phyloP scores from a whole-genome alignment of 495 filamentous ascomycete species.

The Letharia lupina region DNA sequence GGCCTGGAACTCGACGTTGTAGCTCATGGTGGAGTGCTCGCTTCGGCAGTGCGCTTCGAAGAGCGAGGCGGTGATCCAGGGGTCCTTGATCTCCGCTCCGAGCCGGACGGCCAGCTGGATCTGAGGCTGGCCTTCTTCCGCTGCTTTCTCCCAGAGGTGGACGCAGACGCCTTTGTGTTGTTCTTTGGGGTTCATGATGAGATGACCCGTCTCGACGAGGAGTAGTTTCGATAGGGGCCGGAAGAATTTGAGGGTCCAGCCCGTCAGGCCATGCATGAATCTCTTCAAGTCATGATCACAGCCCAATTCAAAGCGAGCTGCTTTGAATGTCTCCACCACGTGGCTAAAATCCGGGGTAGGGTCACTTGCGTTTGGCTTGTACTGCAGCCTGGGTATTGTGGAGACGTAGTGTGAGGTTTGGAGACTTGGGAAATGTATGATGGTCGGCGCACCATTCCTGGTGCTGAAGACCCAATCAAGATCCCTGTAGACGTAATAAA shows the following conservation, averaged over 20 bases:
- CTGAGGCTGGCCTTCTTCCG: slow-evolving; percentile 8
- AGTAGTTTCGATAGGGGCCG: slow-evolving; percentile 3
- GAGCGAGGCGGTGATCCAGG: slow-evolving; percentile 17
- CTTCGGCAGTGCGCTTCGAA: not conserved
- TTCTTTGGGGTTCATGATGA: slow-evolving; percentile 7
- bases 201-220: slow-evolving; percentile 8
- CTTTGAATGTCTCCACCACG: slow-evolving; percentile 1
- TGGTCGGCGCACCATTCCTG: slow-evolving; percentile 1
- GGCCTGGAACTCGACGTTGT: slow-evolving; percentile 10
- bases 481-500: slow-evolving; percentile 19
- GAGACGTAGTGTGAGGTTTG: slow-evolving; percentile 14
- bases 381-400: slow-evolving; percentile 11
- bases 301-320: slow-evolving; percentile 5
- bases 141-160: slow-evolving; percentile 17
- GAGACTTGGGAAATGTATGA: slow-evolving; percentile 10
- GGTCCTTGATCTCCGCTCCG: slow-evolving; percentile 1
- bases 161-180: slow-evolving; percentile 12
- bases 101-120: slow-evolving; percentile 15
- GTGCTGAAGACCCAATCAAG: slow-evolving; percentile 14
- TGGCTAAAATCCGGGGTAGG: slow-evolving; percentile 11
- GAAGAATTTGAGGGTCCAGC: slow-evolving; percentile 17
- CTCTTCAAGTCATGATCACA: slow-evolving; percentile 16
- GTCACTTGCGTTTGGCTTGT: slow-evolving; percentile 13
- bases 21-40: slow-evolving; percentile 1
- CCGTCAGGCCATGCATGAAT: slow-evolving; percentile 15